Evolutionary conservation across 208 protist genomes (phyloP), one percentile per base, ranked within the genome.

Genomic region (Crithidia brevicula): DNA sequence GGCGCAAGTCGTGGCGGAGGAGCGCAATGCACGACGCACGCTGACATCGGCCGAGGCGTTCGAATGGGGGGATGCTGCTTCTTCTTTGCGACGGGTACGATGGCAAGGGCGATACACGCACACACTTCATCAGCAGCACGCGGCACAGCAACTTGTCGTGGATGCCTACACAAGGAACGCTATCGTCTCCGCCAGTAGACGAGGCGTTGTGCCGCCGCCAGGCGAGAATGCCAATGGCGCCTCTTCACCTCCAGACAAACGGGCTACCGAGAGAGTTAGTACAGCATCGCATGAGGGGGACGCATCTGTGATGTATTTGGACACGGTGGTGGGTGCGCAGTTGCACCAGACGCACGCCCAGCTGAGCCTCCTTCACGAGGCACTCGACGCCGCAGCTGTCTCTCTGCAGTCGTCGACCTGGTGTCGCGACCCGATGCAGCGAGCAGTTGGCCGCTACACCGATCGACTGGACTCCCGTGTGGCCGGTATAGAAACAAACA

Each of bases 351-450:
- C 45, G 20, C 59, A 31, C 3, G 45, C 27, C 0, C 28, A n/a
- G 1, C 25, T 42, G 6, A 3, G 3, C 1, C 23, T 51, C 18
- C 4, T 68, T 8, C 49, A 38, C 5, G 28, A 36, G 1, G 36
- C 62, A 1, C 13, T 59, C 2, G 13, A 20, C 18, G 49, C 50
- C 3, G 20, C 28, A 1, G 7, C 13, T 2, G n/a, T 33, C 2
- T n/a, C 59, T 7, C 43, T 65, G 30, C 45, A 45, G 28, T 58
- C 50, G 5, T 10, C 49, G 2, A 45, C 23, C 2, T 68, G 62
- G 50, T 50, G 62, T 30, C 18, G 2, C 9, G 62, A 49, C 13
- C 51, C 62, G 49, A 10, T 68, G 40, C 36, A 49, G 25, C 31
- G 10, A 0, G 8, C 15, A 2, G 18, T 67, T 15, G 46, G 3